Percentiles rank a stretch among this genome's conserved stretches.
Conservation (phyloP, 2,329 filamentous ascomycete species). For the Remersonia thermophila region DNA sequence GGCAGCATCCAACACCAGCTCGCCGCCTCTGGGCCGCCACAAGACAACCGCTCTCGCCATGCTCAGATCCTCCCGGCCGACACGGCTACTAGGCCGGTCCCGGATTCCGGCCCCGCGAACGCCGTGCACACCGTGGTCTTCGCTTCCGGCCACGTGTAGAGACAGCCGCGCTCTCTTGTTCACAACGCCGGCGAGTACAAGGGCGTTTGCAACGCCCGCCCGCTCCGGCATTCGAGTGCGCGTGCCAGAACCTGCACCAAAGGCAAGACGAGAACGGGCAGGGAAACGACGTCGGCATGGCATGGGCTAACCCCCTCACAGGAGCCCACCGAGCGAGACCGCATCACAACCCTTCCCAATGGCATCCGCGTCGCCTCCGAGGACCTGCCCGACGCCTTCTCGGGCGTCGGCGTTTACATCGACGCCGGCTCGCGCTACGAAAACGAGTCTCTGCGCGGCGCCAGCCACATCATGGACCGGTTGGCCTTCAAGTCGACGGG, state of each 20-base stretch:
- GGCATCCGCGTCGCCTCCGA: slow-evolving; percentile 91
- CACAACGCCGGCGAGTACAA: neutral
- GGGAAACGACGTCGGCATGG: neutral
- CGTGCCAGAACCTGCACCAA: too few species aligned
- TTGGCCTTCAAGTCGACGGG: slow-evolving; percentile 87
- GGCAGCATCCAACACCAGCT: slow-evolving; percentile 2
- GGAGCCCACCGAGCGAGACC: slow-evolving; percentile 79
- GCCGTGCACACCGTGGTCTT: too few species aligned
- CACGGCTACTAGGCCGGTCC: slow-evolving; percentile 13
- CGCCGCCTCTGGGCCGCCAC: neutral
- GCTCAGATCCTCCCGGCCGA: slow-evolving; percentile 16
- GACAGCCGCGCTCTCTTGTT: neutral
- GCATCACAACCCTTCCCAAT: slow-evolving; percentile 80
- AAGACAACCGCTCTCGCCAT: slow-evolving; percentile 11
- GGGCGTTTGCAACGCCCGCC: too few species aligned
- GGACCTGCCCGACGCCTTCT: slow-evolving; percentile 85
- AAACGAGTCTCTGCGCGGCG: slow-evolving; percentile 68
- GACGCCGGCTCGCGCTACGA: slow-evolving; percentile 94
- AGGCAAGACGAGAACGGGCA: too few species aligned
- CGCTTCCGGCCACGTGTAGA: too few species aligned
- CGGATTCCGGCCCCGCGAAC: neutral
- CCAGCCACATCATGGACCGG: slow-evolving; percentile 92
- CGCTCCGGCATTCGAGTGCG: too few species aligned
- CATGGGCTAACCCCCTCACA: slow-evolving; percentile 23
- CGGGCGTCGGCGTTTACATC: slow-evolving; percentile 89